phyloP scores from a whole-genome alignment of 2,329 filamentous ascomycete species.

The Sporothrix schenckii region DNA sequence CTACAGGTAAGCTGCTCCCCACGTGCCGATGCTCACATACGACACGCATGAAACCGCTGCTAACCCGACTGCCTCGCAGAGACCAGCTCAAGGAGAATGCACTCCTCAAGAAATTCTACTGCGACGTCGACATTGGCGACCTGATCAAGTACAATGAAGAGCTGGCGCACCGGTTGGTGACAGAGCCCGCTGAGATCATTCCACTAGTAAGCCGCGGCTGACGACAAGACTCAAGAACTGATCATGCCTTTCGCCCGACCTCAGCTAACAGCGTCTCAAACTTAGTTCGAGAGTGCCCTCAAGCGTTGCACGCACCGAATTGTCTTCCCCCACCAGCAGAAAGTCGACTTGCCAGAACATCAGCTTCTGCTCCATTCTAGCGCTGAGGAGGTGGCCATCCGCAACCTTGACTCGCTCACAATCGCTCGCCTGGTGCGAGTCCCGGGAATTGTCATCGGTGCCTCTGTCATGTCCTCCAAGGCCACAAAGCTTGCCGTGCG shows the following conservation, averaged over 20 bases:
- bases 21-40: not conserved
- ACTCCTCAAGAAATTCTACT: slow-evolving; percentile 89
- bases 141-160: slow-evolving; percentile 96
- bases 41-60: slow-evolving; percentile 27
- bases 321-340: slow-evolving; percentile 74
- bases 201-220: slow-evolving; percentile 68
- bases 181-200: slow-evolving; percentile 89
- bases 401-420: slow-evolving; percentile 87
- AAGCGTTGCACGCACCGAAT: slow-evolving; percentile 92
- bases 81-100: slow-evolving; percentile 96
- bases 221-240: not conserved
- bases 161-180: slow-evolving; percentile 83
- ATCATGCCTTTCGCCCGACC: not conserved
- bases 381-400: slow-evolving; percentile 87
- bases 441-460: slow-evolving; percentile 95
- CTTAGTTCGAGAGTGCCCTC: slow-evolving; percentile 84
- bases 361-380: slow-evolving; percentile 94
- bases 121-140: slow-evolving; percentile 94
- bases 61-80: slow-evolving; percentile 54
- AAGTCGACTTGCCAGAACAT: slow-evolving; percentile 78
- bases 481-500: slow-evolving; percentile 83
- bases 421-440: slow-evolving; percentile 95
- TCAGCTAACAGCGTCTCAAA: not conserved
- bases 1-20: slow-evolving; percentile 68
- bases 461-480: slow-evolving; percentile 95